Conservation (phyloP, 2,329 filamentous ascomycete genomes). For the Trichoderma aggressivum region DNA sequence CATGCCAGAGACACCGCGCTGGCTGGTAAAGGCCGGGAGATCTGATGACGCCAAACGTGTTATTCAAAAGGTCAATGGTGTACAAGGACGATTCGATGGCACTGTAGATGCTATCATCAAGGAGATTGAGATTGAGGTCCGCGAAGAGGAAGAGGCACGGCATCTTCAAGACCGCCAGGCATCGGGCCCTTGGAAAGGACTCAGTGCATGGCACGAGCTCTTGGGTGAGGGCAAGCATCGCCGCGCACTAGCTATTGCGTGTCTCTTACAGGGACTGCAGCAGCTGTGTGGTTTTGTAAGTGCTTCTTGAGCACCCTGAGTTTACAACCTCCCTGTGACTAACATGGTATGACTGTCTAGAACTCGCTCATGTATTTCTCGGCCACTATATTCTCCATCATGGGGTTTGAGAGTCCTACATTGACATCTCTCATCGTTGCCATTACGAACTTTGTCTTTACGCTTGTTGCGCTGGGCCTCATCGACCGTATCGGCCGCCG, state of each 20-base stretch:
- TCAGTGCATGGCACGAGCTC: slow-evolving; percentile 52
- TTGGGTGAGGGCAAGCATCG: slow-evolving; percentile 60
- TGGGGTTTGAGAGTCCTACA: slow-evolving; percentile 76
- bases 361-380: slow-evolving; percentile 94
- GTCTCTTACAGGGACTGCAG: slow-evolving; percentile 80
- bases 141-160: slow-evolving; percentile 60
- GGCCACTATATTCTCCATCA: slow-evolving; percentile 72
- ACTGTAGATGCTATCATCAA: slow-evolving; percentile 60
- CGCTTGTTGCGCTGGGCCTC: slow-evolving; percentile 67
- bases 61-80: slow-evolving; percentile 61
- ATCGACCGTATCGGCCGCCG: slow-evolving; percentile 79
- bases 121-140: slow-evolving; percentile 70
- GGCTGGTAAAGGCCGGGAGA: slow-evolving; percentile 70
- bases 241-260: slow-evolving; percentile 78
- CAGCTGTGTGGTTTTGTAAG: slow-evolving; percentile 80
- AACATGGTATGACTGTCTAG: slow-evolving; percentile 32
- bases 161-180: slow-evolving; percentile 32
- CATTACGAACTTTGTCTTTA: slow-evolving; percentile 78
- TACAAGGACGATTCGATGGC: slow-evolving; percentile 39
- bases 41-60: slow-evolving; percentile 61
- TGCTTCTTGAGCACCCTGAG: slow-evolving; percentile 19
- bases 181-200: slow-evolving; percentile 33
- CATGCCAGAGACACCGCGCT: slow-evolving; percentile 87
- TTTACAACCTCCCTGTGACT: background rate
- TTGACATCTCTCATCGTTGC: slow-evolving; percentile 78